Percentiles rank a stretch among this genome's conserved stretches.
Evolutionary conservation across 1,139 yeast species (phyloP).

Genomic region (Blastobotrys illinoisensis): DNA sequence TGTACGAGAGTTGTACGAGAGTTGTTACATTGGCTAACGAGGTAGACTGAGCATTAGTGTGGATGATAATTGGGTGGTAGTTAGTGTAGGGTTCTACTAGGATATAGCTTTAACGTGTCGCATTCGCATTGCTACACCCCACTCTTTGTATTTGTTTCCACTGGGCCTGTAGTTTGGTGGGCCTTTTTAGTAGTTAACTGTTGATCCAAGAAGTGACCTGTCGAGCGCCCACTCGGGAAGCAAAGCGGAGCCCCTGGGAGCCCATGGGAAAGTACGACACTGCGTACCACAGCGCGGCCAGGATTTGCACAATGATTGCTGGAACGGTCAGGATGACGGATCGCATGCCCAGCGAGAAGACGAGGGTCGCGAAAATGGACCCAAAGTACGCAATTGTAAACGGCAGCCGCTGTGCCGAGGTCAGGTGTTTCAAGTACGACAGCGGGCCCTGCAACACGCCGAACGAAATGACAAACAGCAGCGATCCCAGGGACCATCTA

Average conservation of each 20-base stretch:
- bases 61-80: slow-evolving; percentile 8
- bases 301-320: slow-evolving; percentile 67
- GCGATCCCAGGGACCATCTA: slow-evolving; percentile 82
- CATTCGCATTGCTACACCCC: neutral
- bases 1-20: too few species aligned
- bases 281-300: slow-evolving; percentile 84
- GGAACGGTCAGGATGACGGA: slow-evolving; percentile 73
- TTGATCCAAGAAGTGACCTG: slow-evolving; percentile 48
- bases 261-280: slow-evolving; percentile 95
- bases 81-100: slow-evolving; percentile 6
- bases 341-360: slow-evolving; percentile 47
- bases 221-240: slow-evolving; percentile 71
- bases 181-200: too few species aligned
- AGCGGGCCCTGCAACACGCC: slow-evolving; percentile 91
- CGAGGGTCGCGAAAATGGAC: slow-evolving; percentile 61
- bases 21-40: neutral
- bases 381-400: slow-evolving; percentile 78
- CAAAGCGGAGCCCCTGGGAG: slow-evolving; percentile 77
- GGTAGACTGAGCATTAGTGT: slow-evolving; percentile 6
- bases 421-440: slow-evolving; percentile 65
- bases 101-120: neutral
- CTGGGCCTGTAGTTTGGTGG: too few species aligned
- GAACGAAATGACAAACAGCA: slow-evolving; percentile 80
- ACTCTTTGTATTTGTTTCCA: too few species aligned
- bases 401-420: slow-evolving; percentile 69